Percentiles rank a stretch among this genome's conserved stretches.
These are phyloP conservation scores for Neurospora cerealis DNA, from an alignment of 495 filamentous ascomycete species.

Conservation along the genomic window DNA sequence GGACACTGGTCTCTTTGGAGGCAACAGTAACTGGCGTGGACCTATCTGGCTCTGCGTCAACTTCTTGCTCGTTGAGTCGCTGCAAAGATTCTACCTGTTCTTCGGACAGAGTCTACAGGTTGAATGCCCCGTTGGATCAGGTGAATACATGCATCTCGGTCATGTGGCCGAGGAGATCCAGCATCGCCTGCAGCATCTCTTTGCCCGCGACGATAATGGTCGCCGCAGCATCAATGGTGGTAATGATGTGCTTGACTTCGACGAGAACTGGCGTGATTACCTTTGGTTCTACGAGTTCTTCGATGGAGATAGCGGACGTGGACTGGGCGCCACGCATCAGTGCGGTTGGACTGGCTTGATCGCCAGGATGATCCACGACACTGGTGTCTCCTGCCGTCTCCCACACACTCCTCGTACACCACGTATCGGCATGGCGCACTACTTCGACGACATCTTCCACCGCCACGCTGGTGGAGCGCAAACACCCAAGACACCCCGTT, in stretches of 20 bases:
- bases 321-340: conserved; percentile 87
- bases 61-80: conserved; percentile 84
- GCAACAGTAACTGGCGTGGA: conserved; percentile 93
- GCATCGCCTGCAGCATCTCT: conserved; percentile 87
- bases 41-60: conserved; percentile 97
- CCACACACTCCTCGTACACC: conserved; percentile 90
- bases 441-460: conserved; percentile 88
- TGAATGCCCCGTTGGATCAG: conserved; percentile 89
- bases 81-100: conserved; percentile 90
- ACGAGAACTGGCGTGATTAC: conserved; percentile 86
- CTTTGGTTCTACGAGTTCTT: conserved; percentile 98
- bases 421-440: conserved; percentile 70
- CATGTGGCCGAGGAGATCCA: conserved; percentile 96
- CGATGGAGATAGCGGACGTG: conserved; percentile 82
- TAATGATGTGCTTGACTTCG: conserved; percentile 76
- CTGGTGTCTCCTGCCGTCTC: conserved; percentile 82
- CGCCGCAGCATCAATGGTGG: conserved; percentile 75
- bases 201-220: conserved; percentile 72
- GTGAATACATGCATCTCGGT: conserved; percentile 90
- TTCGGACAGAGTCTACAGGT: conserved; percentile 81
- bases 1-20: conserved; percentile 85
- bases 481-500: conserved; percentile 24
- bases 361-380: conserved; percentile 94
- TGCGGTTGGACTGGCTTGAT: conserved; percentile 97
- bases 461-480: conserved; percentile 28